Conservation (phyloP, 257 asterid genomes). For the Rubia yunnanensis region DNA sequence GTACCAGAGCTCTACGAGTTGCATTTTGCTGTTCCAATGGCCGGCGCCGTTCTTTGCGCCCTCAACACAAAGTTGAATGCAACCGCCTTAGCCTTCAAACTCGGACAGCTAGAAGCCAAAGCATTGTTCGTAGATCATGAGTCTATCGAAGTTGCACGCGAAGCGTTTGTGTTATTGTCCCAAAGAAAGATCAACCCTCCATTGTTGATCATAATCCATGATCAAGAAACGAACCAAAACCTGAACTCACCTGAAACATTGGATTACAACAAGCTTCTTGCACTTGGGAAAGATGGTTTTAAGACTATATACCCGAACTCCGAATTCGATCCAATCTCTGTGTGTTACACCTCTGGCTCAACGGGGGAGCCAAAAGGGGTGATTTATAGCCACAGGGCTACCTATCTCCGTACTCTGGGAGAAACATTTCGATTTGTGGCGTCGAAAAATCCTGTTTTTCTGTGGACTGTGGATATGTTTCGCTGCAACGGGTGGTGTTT, state of each 20-base stretch:
- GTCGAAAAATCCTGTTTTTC: slow-evolving; percentile 38
- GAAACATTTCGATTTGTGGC: slow-evolving; percentile 25
- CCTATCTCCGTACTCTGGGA: slow-evolving; percentile 48
- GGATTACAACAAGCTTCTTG: slow-evolving; percentile 37
- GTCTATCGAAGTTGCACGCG: slow-evolving; percentile 24
- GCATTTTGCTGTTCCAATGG: slow-evolving; percentile 66
- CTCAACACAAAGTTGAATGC: slow-evolving; percentile 40
- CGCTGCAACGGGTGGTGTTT: slow-evolving; percentile 80
- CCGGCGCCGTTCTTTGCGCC: slow-evolving; percentile 53
- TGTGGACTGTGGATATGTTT: slow-evolving; percentile 74
- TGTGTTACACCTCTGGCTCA: slow-evolving; percentile 73
- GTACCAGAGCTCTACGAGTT: slow-evolving; percentile 56
- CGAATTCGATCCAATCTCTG: slow-evolving; percentile 57
- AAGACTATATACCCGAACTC: slow-evolving; percentile 38
- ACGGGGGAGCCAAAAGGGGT: slow-evolving; percentile 77
- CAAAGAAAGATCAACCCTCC: slow-evolving; percentile 21
- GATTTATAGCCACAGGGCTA: slow-evolving; percentile 65
- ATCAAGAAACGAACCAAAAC: neutral
- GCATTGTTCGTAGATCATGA: slow-evolving; percentile 46
- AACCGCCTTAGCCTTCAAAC: slow-evolving; percentile 32
- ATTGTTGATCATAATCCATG: slow-evolving; percentile 32
- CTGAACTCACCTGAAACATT: neutral
- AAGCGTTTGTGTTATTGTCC: slow-evolving; percentile 27
- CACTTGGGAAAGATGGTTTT: slow-evolving; percentile 32
- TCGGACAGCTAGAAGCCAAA: slow-evolving; percentile 41